A percentile compares a stretch with the other conserved stretches of the same genome.
These are phyloP conservation scores for Tuber calosporum DNA, from an alignment of 495 filamentous ascomycete genomes.

Conservation along the genomic window DNA sequence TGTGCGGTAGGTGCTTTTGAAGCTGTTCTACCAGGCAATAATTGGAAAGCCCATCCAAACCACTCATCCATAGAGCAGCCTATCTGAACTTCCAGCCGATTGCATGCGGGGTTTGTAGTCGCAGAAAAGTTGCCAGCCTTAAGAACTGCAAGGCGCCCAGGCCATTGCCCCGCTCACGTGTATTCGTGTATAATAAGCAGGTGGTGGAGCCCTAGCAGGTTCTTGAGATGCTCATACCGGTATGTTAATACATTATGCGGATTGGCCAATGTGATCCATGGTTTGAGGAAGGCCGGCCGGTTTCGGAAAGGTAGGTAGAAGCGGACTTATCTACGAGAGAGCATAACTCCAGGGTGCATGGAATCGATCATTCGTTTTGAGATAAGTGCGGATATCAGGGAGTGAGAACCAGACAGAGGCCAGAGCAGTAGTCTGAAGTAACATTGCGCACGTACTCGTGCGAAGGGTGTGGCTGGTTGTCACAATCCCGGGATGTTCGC, in stretches of 20 bases:
- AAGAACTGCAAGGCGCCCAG: background rate
- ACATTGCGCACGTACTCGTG: background rate
- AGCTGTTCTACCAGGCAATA: background rate
- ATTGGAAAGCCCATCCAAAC: background rate
- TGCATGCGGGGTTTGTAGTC: background rate
- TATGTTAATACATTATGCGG: background rate
- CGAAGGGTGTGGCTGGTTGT: no score
- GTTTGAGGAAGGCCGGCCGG: background rate
- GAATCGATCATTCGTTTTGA: background rate
- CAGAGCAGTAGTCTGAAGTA: background rate
- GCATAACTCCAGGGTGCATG: background rate
- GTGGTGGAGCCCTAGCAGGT: background rate
- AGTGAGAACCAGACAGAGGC: background rate
- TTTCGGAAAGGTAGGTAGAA: background rate
- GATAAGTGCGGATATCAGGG: background rate
- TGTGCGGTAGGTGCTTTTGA: background rate
- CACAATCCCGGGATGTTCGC: no score
- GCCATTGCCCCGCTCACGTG: background rate
- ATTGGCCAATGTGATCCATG: background rate
- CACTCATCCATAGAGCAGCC: background rate
- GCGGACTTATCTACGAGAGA: background rate
- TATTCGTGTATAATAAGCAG: background rate
- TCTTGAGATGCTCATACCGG: background rate
- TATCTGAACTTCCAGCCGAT: background rate
- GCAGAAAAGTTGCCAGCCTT: background rate